A percentile compares a stretch with the other conserved stretches of the same genome.
These are phyloP conservation scores for Colletotrichum spaethianum DNA, from an alignment of 2,329 filamentous ascomycete genomes.

Conservation along the genomic window DNA sequence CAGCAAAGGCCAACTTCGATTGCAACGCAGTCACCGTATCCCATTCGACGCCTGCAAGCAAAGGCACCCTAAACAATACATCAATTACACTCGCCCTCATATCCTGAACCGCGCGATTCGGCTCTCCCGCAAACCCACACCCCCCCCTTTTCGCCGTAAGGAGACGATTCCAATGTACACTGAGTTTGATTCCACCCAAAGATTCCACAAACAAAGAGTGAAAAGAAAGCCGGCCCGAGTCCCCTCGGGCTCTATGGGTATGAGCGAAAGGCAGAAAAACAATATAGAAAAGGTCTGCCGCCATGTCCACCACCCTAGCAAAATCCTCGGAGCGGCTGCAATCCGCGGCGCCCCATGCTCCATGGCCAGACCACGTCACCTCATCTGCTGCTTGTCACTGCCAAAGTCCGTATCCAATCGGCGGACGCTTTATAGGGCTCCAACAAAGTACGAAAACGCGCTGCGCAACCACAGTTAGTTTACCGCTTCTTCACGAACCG, in stretches of 20 bases:
- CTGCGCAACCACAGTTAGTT: slow-evolving; percentile 46
- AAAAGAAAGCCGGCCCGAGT: slow-evolving; percentile 41
- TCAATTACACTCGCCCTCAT: slow-evolving; percentile 30
- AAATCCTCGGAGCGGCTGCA: slow-evolving; percentile 8
- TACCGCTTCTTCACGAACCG: slow-evolving; percentile 12
- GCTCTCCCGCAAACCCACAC: slow-evolving; percentile 1
- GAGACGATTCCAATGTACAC: slow-evolving; percentile 37
- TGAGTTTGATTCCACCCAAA: slow-evolving; percentile 35
- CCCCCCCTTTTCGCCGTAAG: slow-evolving; percentile 1
- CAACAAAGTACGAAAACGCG: slow-evolving; percentile 67
- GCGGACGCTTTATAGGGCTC: slow-evolving; percentile 57
- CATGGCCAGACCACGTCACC: background rate
- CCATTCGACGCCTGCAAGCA: slow-evolving; percentile 14
- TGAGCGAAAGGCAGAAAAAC: slow-evolving; percentile 40
- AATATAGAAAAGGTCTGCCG: slow-evolving; percentile 33
- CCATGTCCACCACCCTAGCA: slow-evolving; percentile 23
- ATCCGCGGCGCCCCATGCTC: background rate
- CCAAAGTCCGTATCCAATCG: background rate
- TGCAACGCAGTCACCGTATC: slow-evolving; percentile 12
- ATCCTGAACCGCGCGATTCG: slow-evolving; percentile 19
- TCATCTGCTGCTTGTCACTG: background rate
- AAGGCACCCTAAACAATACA: slow-evolving; percentile 22
- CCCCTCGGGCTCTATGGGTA: slow-evolving; percentile 39
- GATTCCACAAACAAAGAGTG: slow-evolving; percentile 29
- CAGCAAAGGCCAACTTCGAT: background rate